These are phyloP conservation scores for Astragalus membranaceus DNA, from an alignment of 306 rosid genomes.

Conservation along the genomic window DNA sequence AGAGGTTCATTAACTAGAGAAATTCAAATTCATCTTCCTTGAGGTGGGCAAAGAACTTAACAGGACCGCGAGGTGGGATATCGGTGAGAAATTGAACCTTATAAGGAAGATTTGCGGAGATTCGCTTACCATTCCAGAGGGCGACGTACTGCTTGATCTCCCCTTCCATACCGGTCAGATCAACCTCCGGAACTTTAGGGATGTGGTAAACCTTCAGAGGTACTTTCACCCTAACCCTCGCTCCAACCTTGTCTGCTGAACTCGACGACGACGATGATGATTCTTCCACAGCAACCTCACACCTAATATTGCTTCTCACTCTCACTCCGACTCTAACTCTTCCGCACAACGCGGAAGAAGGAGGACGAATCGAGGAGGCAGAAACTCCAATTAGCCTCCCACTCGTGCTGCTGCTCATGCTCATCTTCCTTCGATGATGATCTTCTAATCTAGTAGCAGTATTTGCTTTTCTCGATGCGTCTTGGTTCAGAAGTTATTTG, in stretches of 20 bases:
- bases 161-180: constrained; percentile 73
- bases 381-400: not conserved
- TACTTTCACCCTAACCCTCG: constrained; percentile 69
- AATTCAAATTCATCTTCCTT: constrained; percentile 85
- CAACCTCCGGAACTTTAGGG: constrained; percentile 62
- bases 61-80: constrained; percentile 65
- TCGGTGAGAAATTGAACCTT: constrained; percentile 66
- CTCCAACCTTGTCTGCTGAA: constrained; percentile 40
- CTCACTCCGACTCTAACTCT: not conserved
- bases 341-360: not conserved
- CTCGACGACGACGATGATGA: constrained; percentile 28
- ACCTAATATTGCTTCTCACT: not conserved
- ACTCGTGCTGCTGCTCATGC: constrained; percentile 5
- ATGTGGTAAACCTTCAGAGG: constrained; percentile 83
- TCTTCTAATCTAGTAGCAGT: not conserved
- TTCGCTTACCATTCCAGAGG: constrained; percentile 79
- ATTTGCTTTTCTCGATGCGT: not conserved
- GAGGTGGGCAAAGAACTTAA: constrained; percentile 86
- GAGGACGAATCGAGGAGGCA: not conserved
- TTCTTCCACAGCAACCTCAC: constrained; percentile 43
- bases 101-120: constrained; percentile 83
- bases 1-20: constrained; percentile 31
- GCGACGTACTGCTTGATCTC: constrained; percentile 71
- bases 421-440: not conserved
- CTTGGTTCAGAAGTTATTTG: not conserved